phyloP scores from a whole-genome alignment of 768 basidiomycete species.

The Lactifluus subvellereus region DNA sequence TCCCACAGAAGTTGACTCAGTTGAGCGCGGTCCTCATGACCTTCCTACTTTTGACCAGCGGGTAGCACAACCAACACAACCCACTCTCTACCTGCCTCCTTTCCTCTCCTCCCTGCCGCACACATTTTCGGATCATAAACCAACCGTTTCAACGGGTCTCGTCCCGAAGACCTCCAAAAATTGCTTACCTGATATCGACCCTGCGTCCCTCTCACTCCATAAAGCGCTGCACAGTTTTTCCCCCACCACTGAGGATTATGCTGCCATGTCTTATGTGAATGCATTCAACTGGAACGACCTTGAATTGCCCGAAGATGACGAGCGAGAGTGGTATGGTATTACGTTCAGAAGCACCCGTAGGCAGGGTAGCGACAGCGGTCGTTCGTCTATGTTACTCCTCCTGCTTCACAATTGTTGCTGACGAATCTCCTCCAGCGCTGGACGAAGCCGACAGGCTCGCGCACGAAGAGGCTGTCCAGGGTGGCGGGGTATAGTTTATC shows the following conservation, averaged over 20 bases:
- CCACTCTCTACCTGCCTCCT: slow-evolving; percentile 79
- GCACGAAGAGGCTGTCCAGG: slow-evolving; percentile 88
- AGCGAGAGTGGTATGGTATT: slow-evolving; percentile 89
- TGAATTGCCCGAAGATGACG: slow-evolving; percentile 57
- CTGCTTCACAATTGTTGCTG: neutral
- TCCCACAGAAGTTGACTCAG: slow-evolving; percentile 8
- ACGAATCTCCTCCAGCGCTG: slow-evolving; percentile 45
- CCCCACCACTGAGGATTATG: slow-evolving; percentile 57
- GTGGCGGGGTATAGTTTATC: slow-evolving; percentile 62
- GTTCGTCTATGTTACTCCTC: slow-evolving; percentile 35
- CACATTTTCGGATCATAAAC: slow-evolving; percentile 30
- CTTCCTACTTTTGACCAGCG: slow-evolving; percentile 46
- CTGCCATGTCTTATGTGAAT: slow-evolving; percentile 53
- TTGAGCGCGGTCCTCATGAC: slow-evolving; percentile 47
- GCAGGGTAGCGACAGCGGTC: slow-evolving; percentile 58
- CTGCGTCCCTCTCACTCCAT: slow-evolving; percentile 78
- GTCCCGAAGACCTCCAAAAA: slow-evolving; percentile 58
- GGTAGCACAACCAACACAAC: slow-evolving; percentile 35
- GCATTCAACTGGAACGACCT: slow-evolving; percentile 90
- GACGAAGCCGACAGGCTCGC: slow-evolving; percentile 85
- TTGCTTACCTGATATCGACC: slow-evolving; percentile 79
- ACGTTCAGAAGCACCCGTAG: slow-evolving; percentile 80
- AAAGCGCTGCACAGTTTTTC: slow-evolving; percentile 75
- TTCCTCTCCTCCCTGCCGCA: slow-evolving; percentile 71
- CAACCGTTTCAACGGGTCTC: slow-evolving; percentile 26